These are phyloP conservation scores for Epichloe hybrida DNA, from an alignment of 2,329 filamentous ascomycete genomes.

Conservation along the genomic window DNA sequence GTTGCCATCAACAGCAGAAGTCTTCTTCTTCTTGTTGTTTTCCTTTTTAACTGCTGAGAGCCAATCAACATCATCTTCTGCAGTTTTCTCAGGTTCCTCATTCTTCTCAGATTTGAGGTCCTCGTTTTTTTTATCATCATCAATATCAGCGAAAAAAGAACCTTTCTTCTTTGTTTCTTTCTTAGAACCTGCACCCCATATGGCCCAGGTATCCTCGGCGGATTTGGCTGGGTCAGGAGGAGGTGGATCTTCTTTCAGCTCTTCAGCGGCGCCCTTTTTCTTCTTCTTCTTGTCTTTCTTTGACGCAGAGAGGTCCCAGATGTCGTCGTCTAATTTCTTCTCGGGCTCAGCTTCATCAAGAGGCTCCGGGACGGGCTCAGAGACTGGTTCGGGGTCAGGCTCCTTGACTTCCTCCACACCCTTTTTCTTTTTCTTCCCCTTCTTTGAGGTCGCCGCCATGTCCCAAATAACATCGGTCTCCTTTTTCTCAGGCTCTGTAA, in stretches of 20 bases:
- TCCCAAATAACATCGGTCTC: constrained; percentile 18
- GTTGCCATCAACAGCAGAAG: too few relatives aligned
- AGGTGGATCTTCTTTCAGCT: neutral
- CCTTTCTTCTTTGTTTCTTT: constrained; percentile 10
- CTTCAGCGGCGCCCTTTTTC: neutral
- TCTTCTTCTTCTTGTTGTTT: constrained; percentile 26
- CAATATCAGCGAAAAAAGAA: neutral
- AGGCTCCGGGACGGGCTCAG: constrained; percentile 12
- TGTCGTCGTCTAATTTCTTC: constrained; percentile 7
- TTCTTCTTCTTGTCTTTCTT: constrained; percentile 12
- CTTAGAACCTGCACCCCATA: constrained; percentile 1
- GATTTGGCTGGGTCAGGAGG: constrained; percentile 1
- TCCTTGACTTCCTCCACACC: constrained; percentile 10
- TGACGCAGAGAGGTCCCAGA: constrained; percentile 10
- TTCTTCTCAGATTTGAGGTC: constrained; percentile 8
- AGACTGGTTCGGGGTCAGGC: constrained; percentile 9
- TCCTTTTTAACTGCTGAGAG: neutral
- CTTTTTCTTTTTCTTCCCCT: constrained; percentile 17
- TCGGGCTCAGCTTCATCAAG: neutral
- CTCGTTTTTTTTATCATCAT: neutral
- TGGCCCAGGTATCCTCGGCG: constrained; percentile 1
- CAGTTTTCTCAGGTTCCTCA: too few relatives aligned
- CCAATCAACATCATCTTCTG: neutral
- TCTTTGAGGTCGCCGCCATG: constrained; percentile 10
- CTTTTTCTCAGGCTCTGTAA: constrained; percentile 14